Evolutionary conservation across 2,329 filamentous ascomycete genomes (phyloP), one percentile per base, ranked within the genome.

Genomic region (Exophiala sideris): DNA sequence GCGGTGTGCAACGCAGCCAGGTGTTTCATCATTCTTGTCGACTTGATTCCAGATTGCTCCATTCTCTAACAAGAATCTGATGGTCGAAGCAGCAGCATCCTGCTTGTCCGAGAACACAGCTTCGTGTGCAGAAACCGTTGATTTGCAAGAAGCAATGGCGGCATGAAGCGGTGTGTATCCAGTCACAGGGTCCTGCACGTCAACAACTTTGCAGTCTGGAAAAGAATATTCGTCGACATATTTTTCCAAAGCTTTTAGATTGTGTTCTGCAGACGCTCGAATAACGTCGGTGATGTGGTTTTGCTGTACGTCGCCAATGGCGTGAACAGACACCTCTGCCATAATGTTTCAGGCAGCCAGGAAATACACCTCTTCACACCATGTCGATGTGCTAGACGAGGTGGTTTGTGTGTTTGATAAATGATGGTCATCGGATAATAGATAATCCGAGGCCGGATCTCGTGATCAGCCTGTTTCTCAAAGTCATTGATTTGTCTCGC

Each of bases 31-130:
- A 63, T 89, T 86, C 62, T 78, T 74, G 70, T 97, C 90, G 52
- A 97, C 77, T 69, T 96, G 91, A 73, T 99, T 99, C 94, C 94
- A 99, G 63, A 97, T 96, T 9, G 90, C 94, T 32, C 94, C 94
- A 63, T 88, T 87, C 66, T 91, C 81, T 56, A 97, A 84, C 6
- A 97, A 79, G 66, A 94, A 82, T 62, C 82, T 81, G 3, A 96
- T 76, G 0, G 86, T 86, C 48, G 84, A 82, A 39, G 64, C 49
- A 42, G 65, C 49, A 5, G 64, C 39, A 5, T 62, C 71, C 68
- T 52, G 46, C 14, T 18, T n/a, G 34, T 20, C 34, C 49, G 72
- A 64, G 21, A 74, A 71, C 20, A 74, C 72, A 8, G 68, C 68
- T 2, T 29, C 35, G 33, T 50, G 32, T 52, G 45, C 35, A 42